These are phyloP conservation scores for Colletotrichum sublineola DNA, from an alignment of 2,329 filamentous ascomycete genomes.

Conservation along the genomic window DNA sequence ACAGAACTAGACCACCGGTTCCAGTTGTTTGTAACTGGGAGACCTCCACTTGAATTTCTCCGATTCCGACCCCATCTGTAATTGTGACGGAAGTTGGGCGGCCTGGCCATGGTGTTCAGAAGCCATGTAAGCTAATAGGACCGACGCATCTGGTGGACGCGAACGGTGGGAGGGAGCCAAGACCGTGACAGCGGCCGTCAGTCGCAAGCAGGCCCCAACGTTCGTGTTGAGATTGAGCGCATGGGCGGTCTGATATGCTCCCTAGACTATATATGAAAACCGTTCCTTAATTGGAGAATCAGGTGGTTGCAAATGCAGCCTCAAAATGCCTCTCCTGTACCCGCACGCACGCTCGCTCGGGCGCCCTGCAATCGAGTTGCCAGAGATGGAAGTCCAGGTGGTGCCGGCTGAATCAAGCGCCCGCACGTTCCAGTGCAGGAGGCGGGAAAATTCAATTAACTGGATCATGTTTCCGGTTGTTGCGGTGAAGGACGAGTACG, in stretches of 20 bases:
- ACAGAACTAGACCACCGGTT: constrained; percentile 1
- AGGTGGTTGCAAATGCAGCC: constrained; percentile 3
- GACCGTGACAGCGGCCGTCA: constrained; percentile 33
- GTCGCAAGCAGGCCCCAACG: constrained; percentile 4
- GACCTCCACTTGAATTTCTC: constrained; percentile 15
- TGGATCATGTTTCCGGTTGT: constrained; percentile 33
- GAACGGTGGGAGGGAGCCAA: constrained; percentile 39
- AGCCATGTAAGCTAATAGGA: not conserved
- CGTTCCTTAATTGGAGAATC: constrained; percentile 5
- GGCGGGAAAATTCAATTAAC: constrained; percentile 36
- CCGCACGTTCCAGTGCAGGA: constrained; percentile 28
- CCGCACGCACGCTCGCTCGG: constrained; percentile 25
- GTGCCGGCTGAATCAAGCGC: constrained; percentile 23
- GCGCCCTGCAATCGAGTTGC: constrained; percentile 30
- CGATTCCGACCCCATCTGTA: constrained; percentile 1
- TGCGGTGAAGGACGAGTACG: constrained; percentile 36
- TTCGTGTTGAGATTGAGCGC: not conserved
- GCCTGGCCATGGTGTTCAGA: not conserved
- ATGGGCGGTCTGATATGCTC: constrained; percentile 1
- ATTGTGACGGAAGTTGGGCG: constrained; percentile 19
- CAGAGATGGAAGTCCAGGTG: constrained; percentile 33
- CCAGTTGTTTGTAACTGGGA: not conserved
- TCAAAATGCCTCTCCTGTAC: constrained; percentile 27
- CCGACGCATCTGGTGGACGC: not conserved
- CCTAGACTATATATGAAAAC: not conserved